Evolutionary conservation across 805 yeast genomes (phyloP).

Genomic region (Candida dajiaensis): DNA sequence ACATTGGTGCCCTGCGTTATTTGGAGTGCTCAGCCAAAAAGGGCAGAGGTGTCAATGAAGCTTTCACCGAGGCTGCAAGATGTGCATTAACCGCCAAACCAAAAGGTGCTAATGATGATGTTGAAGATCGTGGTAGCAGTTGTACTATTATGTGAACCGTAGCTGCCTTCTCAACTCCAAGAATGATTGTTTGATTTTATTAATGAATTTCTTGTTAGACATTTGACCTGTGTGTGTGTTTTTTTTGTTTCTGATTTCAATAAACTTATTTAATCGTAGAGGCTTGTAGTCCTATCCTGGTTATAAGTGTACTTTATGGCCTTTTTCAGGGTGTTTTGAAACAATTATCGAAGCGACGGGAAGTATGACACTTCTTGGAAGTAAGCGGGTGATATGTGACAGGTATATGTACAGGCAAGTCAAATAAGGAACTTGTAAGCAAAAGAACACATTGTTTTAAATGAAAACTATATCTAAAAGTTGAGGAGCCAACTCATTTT

Average conservation of each 20-base stretch:
- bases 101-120: slow-evolving; percentile 56
- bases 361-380: too few species aligned
- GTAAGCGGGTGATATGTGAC: too few species aligned
- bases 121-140: slow-evolving; percentile 26
- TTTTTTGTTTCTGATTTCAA: not conserved
- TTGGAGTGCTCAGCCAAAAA: slow-evolving; percentile 95
- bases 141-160: slow-evolving; percentile 36
- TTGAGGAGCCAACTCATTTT: too few species aligned
- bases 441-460: too few species aligned
- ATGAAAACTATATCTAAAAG: too few species aligned
- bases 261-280: not conserved
- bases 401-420: too few species aligned
- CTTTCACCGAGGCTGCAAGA: slow-evolving; percentile 97
- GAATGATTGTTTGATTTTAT: not conserved
- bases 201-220: not conserved
- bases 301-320: too few species aligned
- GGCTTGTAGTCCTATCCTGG: too few species aligned
- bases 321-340: too few species aligned
- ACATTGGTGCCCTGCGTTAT: slow-evolving; percentile 89
- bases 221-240: not conserved
- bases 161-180: not conserved
- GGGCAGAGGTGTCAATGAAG: slow-evolving; percentile 98
- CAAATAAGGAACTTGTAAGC: too few species aligned
- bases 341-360: too few species aligned
- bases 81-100: slow-evolving; percentile 90